Conservation (phyloP, 164 flowering plant species). For the Paratinospora sagittata region DNA sequence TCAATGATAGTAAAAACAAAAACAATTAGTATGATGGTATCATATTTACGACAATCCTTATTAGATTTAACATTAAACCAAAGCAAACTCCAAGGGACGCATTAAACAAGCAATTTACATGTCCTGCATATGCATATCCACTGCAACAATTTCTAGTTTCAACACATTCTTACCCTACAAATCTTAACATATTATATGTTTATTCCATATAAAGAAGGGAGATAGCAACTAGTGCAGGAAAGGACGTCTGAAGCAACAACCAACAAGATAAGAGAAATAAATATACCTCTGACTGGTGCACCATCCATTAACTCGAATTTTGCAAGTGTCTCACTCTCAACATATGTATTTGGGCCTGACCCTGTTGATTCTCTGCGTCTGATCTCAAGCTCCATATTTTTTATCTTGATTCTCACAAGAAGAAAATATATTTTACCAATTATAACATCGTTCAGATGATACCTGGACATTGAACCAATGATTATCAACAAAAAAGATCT, state of each 20-base stretch:
- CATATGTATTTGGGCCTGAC: constrained; percentile 86
- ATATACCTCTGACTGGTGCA: constrained; percentile 91
- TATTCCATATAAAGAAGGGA: neutral
- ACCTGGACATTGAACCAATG: constrained; percentile 40
- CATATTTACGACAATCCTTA: neutral
- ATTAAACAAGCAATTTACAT: neutral
- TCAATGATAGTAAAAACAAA: neutral
- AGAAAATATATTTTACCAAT: constrained; percentile 93
- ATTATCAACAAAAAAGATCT: constrained; percentile 9
- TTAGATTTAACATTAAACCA: neutral
- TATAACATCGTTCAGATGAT: constrained; percentile 92
- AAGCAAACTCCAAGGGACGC: neutral
- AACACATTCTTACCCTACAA: too few species aligned
- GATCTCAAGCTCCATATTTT: constrained; percentile 97
- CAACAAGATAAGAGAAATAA: neutral
- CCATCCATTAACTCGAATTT: constrained; percentile 98
- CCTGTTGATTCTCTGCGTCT: constrained; percentile 96
- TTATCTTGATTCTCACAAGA: constrained; percentile 91
- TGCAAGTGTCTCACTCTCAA: constrained; percentile 94
- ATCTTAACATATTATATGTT: neutral
- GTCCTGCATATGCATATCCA: neutral
- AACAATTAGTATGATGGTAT: neutral
- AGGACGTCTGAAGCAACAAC: neutral
- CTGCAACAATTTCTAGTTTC: neutral
- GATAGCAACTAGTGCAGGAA: neutral